phyloP scores from a whole-genome alignment of 2,329 filamentous ascomycete species.

The Aureobasidium lini region DNA sequence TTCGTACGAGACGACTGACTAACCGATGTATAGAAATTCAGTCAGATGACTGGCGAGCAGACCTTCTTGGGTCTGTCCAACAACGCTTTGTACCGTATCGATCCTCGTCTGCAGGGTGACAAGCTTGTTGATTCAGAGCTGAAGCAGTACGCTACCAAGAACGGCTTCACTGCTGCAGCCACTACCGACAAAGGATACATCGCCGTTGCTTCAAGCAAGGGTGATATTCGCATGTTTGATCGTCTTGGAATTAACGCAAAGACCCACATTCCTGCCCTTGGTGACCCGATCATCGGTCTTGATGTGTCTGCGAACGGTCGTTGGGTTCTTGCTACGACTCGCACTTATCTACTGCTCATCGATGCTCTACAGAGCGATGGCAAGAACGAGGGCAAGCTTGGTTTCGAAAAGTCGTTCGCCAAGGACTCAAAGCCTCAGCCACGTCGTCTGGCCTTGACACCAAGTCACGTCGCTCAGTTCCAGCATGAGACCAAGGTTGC shows the following conservation, averaged over 20 bases:
- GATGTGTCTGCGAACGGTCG: constrained; percentile 93
- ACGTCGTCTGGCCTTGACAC: constrained; percentile 78
- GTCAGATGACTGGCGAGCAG: constrained; percentile 91
- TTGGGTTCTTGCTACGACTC: constrained; percentile 90
- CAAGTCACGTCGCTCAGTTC: constrained; percentile 92
- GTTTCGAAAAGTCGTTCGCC: constrained; percentile 87
- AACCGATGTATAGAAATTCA: constrained; percentile 63
- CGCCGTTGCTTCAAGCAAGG: constrained; percentile 94
- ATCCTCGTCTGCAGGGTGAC: constrained; percentile 80
- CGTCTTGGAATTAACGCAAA: constrained; percentile 95
- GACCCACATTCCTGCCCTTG: constrained; percentile 90
- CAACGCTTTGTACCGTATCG: constrained; percentile 88
- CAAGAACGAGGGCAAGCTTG: constrained; percentile 97
- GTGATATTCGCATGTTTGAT: constrained; percentile 94
- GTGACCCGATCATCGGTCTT: constrained; percentile 88
- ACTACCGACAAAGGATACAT: constrained; percentile 97
- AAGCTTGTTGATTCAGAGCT: constrained; percentile 90
- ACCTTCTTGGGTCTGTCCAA: constrained; percentile 89
- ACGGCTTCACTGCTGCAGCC: constrained; percentile 88
- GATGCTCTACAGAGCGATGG: constrained; percentile 84
- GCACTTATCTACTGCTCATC: constrained; percentile 89
- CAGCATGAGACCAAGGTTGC: constrained; percentile 88
- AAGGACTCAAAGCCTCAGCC: constrained; percentile 93
- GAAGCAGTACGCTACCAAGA: constrained; percentile 95
- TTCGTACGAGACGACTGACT: constrained; percentile 11